Evolutionary conservation across 768 basidiomycete species (phyloP).

Genomic region (Sarcodon aspratus): DNA sequence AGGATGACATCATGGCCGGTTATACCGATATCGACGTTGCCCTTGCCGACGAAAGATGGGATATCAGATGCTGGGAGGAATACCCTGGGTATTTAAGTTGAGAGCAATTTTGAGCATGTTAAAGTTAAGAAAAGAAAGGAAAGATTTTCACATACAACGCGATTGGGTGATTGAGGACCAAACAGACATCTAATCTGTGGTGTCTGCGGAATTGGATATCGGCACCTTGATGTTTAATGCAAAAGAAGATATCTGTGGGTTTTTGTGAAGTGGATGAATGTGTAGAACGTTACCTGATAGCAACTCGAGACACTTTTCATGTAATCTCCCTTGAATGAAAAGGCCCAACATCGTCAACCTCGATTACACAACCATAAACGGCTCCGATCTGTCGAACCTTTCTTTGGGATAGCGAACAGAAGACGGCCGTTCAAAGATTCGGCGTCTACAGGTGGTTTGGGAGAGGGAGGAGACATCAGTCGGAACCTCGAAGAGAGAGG

Average conservation of each 20-base stretch:
- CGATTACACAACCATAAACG: background rate
- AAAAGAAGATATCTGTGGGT: background rate
- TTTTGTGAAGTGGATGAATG: background rate
- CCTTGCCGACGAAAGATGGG: conserved; percentile 96
- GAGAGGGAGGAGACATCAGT: too few relatives aligned
- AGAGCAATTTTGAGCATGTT: background rate
- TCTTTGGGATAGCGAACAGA: conserved; percentile 95
- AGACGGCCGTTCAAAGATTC: conserved; percentile 77
- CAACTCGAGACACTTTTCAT: conserved; percentile 83
- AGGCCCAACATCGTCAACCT: background rate
- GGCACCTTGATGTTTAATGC: conserved; percentile 44
- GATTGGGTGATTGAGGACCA: conserved; percentile 89
- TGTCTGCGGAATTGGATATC: conserved; percentile 91
- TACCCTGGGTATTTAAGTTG: conserved; percentile 39
- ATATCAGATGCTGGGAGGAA: conserved; percentile 97
- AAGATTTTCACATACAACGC: conserved; percentile 56
- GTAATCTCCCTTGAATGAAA: conserved; percentile 52
- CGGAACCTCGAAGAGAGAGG: too few relatives aligned
- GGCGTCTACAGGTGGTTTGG: conserved; percentile 30
- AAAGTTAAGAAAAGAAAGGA: too few relatives aligned
- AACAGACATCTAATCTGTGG: conserved; percentile 81
- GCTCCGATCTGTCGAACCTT: conserved; percentile 44
- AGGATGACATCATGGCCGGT: conserved; percentile 97
- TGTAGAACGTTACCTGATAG: conserved; percentile 50
- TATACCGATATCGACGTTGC: conserved; percentile 92